Evolutionary conservation across 352 stramenopile genomes (phyloP), one percentile per base, ranked within the genome.

Genomic region (Pythium monospermum): DNA sequence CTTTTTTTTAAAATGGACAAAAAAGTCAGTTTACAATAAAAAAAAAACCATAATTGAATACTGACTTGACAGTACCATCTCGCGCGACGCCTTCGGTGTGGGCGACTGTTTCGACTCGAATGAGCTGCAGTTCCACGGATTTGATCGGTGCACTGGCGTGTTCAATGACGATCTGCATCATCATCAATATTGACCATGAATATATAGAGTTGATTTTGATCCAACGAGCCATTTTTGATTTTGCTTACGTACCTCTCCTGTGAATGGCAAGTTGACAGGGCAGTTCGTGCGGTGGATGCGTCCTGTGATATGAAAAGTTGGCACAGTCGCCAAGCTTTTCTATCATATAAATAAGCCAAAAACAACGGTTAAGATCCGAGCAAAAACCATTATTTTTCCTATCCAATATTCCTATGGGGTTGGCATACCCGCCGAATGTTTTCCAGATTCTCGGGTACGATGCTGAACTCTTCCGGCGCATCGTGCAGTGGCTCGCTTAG

Each of bases 91-190:
- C 83, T 42, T 95, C 77, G 3, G 73, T 65, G 30, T 91, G 77
- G 6, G 68, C 53, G 8, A 96, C 79, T 15, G 81, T 94, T 57
- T 97, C 90, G 7, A 96, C 74, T 33, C 90, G 79, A 49, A 97
- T 94, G 19, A 97, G 68, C 51, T 96, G 88, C 39, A 97, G 50
- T 41, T 97, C 88, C 1, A 97, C 67, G 1, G 80, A 95, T 54
- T 90, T 89, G 57, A 96, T 86, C 1, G 82, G 73, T 7, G 68
- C 73, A 25, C 69, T 87, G 7, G 81, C 79, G 32, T 79, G 73
- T 49, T 93, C 81, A 52, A 92, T 79, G 7, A 90, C 69, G 35
- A 94, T 77, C 82, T 91, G 37, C 39, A 51, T 31, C n/a, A 58
- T 18, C 22, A 16, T 44, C 23, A 55, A 1, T 38, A 35, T 21